phyloP scores from a whole-genome alignment of 2,329 filamentous ascomycete genomes.

The Fusarium avenaceum region DNA sequence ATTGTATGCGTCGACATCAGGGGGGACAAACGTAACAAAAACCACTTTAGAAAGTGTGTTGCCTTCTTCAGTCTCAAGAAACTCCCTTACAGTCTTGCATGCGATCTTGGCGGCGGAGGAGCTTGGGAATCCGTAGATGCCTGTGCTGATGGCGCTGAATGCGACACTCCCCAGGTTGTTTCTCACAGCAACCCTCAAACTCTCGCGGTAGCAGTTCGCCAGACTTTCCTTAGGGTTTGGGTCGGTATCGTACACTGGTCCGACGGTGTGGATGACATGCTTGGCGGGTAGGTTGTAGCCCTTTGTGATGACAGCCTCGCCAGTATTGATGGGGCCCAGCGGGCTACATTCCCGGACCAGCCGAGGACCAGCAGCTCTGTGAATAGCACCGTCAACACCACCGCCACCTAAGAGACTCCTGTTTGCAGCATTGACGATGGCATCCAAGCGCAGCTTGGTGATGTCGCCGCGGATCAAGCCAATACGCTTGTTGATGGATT shows the following conservation, averaged over 20 bases:
- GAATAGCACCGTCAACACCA: constrained; percentile 92
- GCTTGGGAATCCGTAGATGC: constrained; percentile 89
- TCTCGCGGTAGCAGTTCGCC: constrained; percentile 75
- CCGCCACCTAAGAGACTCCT: constrained; percentile 82
- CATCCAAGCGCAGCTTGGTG: constrained; percentile 80
- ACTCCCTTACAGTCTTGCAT: constrained; percentile 68
- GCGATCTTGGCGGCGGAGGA: constrained; percentile 79
- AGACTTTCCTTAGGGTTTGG: constrained; percentile 64
- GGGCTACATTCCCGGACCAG: constrained; percentile 79
- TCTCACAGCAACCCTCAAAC: constrained; percentile 78
- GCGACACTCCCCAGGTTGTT: constrained; percentile 79
- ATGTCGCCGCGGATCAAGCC: constrained; percentile 82
- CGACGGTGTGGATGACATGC: constrained; percentile 91
- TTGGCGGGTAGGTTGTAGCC: constrained; percentile 82
- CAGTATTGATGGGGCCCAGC: constrained; percentile 80
- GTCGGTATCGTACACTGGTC: constrained; percentile 75
- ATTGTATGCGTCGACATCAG: constrained; percentile 82
- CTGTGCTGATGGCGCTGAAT: constrained; percentile 88
- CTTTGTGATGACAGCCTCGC: constrained; percentile 84
- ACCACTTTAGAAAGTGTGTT: constrained; percentile 77
- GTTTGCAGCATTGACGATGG: constrained; percentile 96
- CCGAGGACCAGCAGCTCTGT: constrained; percentile 79
- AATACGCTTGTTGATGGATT: constrained; percentile 76
- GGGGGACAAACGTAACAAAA: constrained; percentile 85
- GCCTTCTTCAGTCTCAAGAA: constrained; percentile 63